phyloP scores from a whole-genome alignment of 2,329 filamentous ascomycete species.

The Pyricularia grisea region DNA sequence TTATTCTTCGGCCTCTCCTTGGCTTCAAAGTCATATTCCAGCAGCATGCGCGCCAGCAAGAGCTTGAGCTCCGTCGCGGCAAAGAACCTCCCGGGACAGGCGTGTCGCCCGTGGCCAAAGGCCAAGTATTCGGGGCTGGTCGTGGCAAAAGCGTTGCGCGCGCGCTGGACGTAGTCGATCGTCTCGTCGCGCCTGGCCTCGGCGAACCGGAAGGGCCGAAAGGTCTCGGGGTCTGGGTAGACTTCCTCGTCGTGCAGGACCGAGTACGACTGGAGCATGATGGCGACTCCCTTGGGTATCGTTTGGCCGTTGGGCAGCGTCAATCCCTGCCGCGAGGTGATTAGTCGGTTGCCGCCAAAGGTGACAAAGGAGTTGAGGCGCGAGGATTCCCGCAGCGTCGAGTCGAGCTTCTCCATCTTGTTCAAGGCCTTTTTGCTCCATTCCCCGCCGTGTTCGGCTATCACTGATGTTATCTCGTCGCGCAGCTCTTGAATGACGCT shows the following conservation, averaged over 20 bases:
- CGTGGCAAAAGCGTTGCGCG: constrained; percentile 15
- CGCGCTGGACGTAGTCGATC: constrained; percentile 6
- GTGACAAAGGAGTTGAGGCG: constrained; percentile 28
- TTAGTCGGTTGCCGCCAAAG: constrained; percentile 23
- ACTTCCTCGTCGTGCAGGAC: constrained; percentile 21
- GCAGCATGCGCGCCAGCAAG: constrained; percentile 21
- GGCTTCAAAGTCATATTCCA: constrained; percentile 22
- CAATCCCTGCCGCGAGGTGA: constrained; percentile 22
- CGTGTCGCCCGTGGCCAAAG: constrained; percentile 26
- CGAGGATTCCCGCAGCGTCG: constrained; percentile 30
- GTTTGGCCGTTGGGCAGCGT: constrained; percentile 22
- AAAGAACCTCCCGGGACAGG: constrained; percentile 28
- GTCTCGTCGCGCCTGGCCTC: constrained; percentile 3
- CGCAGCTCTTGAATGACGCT: constrained; percentile 13
- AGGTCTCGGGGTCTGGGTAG: constrained; percentile 22
- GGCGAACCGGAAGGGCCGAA: constrained; percentile 26
- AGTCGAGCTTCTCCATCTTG: constrained; percentile 27
- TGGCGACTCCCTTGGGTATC: constrained; percentile 22
- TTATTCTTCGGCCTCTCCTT: neutral
- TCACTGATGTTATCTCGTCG: constrained; percentile 25
- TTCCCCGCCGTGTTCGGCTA: constrained; percentile 7
- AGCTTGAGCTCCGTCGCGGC: constrained; percentile 28
- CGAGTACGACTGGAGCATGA: constrained; percentile 23
- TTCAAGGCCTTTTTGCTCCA: constrained; percentile 16
- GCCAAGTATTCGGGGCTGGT: constrained; percentile 23